Conservation (phyloP, 441 rosid species). For the Metrosideros polymorpha region DNA sequence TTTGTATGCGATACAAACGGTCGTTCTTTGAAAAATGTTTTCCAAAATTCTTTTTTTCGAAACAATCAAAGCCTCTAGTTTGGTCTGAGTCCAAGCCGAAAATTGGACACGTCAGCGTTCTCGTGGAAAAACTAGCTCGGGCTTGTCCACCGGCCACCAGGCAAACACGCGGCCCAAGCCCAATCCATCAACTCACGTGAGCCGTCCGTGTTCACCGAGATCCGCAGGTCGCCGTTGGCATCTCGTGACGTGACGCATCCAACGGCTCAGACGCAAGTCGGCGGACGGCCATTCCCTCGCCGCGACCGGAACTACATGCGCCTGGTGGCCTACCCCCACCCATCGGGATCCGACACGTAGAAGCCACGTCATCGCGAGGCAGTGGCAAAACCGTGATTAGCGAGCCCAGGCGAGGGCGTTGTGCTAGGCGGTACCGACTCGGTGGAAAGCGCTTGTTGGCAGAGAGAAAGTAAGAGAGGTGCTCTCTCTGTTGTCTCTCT, state of each 20-base stretch:
- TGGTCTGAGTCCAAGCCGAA: too few relatives aligned
- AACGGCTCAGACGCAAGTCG: not conserved
- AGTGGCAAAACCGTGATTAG: not conserved
- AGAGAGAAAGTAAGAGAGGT: not conserved
- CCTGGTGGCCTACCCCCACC: not conserved
- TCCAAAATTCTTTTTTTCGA: too few relatives aligned
- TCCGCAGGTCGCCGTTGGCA: not conserved
- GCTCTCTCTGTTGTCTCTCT: not conserved
- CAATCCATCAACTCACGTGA: not conserved
- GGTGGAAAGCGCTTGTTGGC: not conserved
- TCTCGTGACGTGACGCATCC: not conserved
- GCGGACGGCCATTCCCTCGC: not conserved
- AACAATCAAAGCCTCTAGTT: too few relatives aligned
- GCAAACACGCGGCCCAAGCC: not conserved
- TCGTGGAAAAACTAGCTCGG: not conserved
- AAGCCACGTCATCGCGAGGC: not conserved
- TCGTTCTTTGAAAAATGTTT: too few relatives aligned
- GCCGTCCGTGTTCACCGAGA: not conserved
- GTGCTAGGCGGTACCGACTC: not conserved
- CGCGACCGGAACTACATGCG: not conserved
- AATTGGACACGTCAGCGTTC: not conserved
- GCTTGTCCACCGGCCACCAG: not conserved
- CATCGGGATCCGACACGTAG: not conserved
- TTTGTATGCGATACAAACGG: too few relatives aligned
- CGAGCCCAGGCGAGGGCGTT: not conserved